Base-by-base conservation (phyloP, 441 rosid species). In the Francoa sonchifolia region DNA sequence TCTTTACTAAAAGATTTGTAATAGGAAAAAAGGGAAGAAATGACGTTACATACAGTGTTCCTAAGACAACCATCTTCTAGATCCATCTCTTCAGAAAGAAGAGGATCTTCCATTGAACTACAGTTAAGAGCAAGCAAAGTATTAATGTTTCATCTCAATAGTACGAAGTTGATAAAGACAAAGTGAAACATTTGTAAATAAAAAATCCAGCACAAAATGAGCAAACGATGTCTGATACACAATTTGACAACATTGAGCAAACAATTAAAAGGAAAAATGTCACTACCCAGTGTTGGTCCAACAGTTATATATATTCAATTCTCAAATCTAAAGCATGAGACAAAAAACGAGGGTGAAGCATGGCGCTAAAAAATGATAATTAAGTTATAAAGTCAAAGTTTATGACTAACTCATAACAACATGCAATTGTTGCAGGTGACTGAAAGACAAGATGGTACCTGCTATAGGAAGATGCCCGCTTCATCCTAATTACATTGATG, bases 21-120 rank as follows among this genome's bases (percentile, higher is more conserved):
- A 35, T 17, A 35, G 39, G 18, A 21, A 35, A 35, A 35, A 21
- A 6, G 12, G 36, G 15, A 33, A 33, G 14, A 31, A 32, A 33
- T 12, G 15, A 29, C 18, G 16, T 19, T n/a, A 64, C 88, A 35
- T 73, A 83, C 94, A 47, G 41, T 46, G 36, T 45, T 58, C 20
- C 39, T 45, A 42, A 43, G 55, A 54, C 40, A 56, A 47, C 46
- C 62, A 61, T 64, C 77, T 52, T 72, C 82, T n/a, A 65, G 56
- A 31, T 74, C 77, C 23, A 33, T 48, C 29, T 63, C 55, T 6
- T 15, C 44, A 30, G 54, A 42, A 44, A 77, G 73, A 58, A 84
- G 76, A 30, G 78, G 59, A 44, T 84, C 88, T 68, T 72, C 88
- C 63, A 68, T 29, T 47, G 83, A 63, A 47, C 95, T 83, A 64